A percentile compares a stretch with the other conserved stretches of the same genome.
Conservation (phyloP, 2,329 filamentous ascomycete species). For the Alternaria dauci region DNA sequence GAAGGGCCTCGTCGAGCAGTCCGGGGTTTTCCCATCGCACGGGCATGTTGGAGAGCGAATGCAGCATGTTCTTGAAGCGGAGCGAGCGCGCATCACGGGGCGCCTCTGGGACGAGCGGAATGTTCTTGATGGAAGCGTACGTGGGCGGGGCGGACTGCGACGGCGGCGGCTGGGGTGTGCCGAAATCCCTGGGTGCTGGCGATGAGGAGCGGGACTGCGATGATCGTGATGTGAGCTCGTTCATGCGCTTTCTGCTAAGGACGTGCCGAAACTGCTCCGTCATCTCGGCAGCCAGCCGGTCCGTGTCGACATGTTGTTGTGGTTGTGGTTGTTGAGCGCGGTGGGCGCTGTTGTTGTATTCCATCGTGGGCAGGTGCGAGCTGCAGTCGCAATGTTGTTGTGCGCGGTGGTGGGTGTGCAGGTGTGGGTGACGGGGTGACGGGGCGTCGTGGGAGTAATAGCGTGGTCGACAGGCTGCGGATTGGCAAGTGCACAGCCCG, state of each 20-base stretch:
- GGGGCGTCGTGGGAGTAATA: constrained; percentile 18
- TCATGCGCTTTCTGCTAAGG: constrained; percentile 85
- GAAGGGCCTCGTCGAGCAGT: constrained; percentile 87
- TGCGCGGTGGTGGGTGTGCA: constrained; percentile 13
- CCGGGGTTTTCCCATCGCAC: constrained; percentile 97
- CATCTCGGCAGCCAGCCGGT: constrained; percentile 72
- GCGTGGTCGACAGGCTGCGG: constrained; percentile 24
- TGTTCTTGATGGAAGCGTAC: constrained; percentile 68
- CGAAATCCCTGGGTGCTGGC: constrained; percentile 61
- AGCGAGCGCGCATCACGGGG: constrained; percentile 64
- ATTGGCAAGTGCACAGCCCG: constrained; percentile 32
- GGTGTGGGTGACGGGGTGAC: constrained; percentile 19
- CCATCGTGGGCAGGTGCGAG: constrained; percentile 43
- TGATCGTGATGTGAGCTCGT: constrained; percentile 72
- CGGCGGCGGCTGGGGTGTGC: constrained; percentile 50
- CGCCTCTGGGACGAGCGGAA: constrained; percentile 76
- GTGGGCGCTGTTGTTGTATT: constrained; percentile 42
- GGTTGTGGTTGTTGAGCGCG: constrained; percentile 32
- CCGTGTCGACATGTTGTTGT: constrained; percentile 34
- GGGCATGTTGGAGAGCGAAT: constrained; percentile 86
- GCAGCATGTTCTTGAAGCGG: constrained; percentile 72
- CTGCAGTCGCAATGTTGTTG: constrained; percentile 24
- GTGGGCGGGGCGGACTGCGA: constrained; percentile 59
- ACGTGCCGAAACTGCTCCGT: constrained; percentile 86
- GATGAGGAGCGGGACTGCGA: constrained; percentile 68